Base-by-base conservation (phyloP, 2,329 filamentous ascomycete species). In the Lasiodiplodia sp. region DNA sequence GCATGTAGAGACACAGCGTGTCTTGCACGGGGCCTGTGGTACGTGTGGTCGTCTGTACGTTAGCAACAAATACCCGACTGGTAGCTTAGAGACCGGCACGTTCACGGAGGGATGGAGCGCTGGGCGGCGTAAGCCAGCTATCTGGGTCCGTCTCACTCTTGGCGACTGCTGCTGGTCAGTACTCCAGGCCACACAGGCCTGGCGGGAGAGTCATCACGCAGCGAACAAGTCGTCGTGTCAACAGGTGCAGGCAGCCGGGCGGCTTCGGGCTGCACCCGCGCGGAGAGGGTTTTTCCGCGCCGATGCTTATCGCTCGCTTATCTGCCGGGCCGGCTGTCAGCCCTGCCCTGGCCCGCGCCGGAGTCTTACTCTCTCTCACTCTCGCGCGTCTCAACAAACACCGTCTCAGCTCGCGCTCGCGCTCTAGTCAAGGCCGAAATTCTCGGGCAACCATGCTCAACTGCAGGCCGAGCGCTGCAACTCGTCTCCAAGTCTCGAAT, bases 381-480 rank as follows among this genome's bases (percentile, higher is more conserved):
- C 8, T 4, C 4, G 7, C 8, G 31, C 31, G 31, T 31, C 60
- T 21, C 60, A 38, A 38, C 60, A 53, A 34, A 23, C 60, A 44
- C 18, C 57, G 23, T 12, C 4, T 21, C n/a, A 21, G 34, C 34
- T 60, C 66, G 66, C 66, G 25, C 66, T 68, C 66, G 66, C 66
- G 56, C 56, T 58, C 53, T 63, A 18, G 40, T 44, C 7, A 63
- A 49, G 34, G 16, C 66, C 66, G 66, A 68, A 52, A 7, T 18
- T 18, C 56, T 31, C 56, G 55, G 55, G 47, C 57, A 40, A 62
- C 11, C 8, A 49, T 23, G 57, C 57, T 62, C 14, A 12, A 40
- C 21, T 28, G 49, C 55, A 62, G 56, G 44, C 56, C 49, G 55
- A 38, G 31, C 28, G 31, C 57, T 52, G 44, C 28, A 23, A 23